Percentiles rank a stretch among this genome's conserved stretches.
phyloP scores from a whole-genome alignment of 2,329 filamentous ascomycete species.

The Periconia macrospinosa region DNA sequence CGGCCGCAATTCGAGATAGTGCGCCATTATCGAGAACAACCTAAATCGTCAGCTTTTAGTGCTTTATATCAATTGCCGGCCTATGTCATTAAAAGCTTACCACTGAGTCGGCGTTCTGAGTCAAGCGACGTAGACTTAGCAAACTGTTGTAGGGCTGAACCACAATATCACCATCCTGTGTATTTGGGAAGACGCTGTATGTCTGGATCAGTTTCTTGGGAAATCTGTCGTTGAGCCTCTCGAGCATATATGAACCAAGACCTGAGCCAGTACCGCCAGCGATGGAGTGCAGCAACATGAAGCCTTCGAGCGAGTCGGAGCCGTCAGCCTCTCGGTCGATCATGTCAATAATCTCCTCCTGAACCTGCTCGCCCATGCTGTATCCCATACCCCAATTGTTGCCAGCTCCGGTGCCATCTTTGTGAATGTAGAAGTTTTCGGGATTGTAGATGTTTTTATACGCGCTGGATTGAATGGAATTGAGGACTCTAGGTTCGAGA shows the following conservation, averaged over 20 bases:
- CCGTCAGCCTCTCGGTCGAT: slow-evolving; percentile 98
- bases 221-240: slow-evolving; percentile 94
- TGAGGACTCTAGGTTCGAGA: slow-evolving; percentile 87
- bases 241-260: slow-evolving; percentile 91
- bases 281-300: slow-evolving; percentile 98
- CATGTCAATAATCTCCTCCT: slow-evolving; percentile 99
- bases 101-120: slow-evolving; percentile 95
- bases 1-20: slow-evolving; percentile 88
- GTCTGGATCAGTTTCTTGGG: slow-evolving; percentile 99
- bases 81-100: slow-evolving; percentile 47
- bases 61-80: not conserved
- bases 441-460: slow-evolving; percentile 99
- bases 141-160: slow-evolving; percentile 99
- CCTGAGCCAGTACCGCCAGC: slow-evolving; percentile 95
- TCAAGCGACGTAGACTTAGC: slow-evolving; percentile 84
- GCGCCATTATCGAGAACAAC: slow-evolving; percentile 95
- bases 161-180: slow-evolving; percentile 85
- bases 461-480: slow-evolving; percentile 86
- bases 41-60: slow-evolving; percentile 38
- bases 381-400: slow-evolving; percentile 99
- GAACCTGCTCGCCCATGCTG: slow-evolving; percentile 84
- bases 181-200: slow-evolving; percentile 97
- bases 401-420: slow-evolving; percentile 88
- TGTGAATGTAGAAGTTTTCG: slow-evolving; percentile 97
- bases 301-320: slow-evolving; percentile 95